Evolutionary conservation across 1,284 basidiomycete genomes (phyloP).

Genomic region (Marasmius fiardii): DNA sequence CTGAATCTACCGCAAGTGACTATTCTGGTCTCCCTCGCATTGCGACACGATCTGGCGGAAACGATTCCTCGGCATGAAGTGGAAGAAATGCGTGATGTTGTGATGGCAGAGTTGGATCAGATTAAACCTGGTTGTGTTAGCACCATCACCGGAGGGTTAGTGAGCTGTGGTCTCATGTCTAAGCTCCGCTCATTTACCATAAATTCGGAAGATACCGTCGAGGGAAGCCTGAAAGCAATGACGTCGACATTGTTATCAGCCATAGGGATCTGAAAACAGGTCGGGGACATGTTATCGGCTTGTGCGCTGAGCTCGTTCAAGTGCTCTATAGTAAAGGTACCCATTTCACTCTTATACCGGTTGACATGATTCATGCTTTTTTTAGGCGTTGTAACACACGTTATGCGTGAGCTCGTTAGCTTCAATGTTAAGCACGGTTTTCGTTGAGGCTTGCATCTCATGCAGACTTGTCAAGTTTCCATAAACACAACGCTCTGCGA

Average conservation of each 20-base stretch:
- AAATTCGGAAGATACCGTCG: constrained; percentile 59
- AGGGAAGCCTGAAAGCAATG: constrained; percentile 70
- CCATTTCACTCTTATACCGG: constrained; percentile 13
- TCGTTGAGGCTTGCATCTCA: constrained; percentile 5
- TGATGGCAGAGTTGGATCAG: constrained; percentile 53
- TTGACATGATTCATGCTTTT: background rate
- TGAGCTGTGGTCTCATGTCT: constrained; percentile 5
- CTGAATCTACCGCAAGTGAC: constrained; percentile 30
- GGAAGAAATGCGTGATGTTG: constrained; percentile 56
- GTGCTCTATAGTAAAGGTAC: constrained; percentile 52
- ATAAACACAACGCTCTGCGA: constrained; percentile 48
- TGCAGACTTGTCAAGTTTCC: constrained; percentile 57
- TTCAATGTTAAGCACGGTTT: background rate
- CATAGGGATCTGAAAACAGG: constrained; percentile 48
- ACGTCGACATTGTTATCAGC: constrained; percentile 79
- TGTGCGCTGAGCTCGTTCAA: constrained; percentile 49
- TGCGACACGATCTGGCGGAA: constrained; percentile 48
- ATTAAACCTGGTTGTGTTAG: constrained; percentile 59
- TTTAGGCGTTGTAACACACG: constrained; percentile 60
- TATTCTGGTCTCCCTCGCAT: constrained; percentile 47
- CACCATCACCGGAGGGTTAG: constrained; percentile 72
- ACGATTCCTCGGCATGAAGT: constrained; percentile 66
- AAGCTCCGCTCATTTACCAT: background rate
- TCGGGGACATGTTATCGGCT: constrained; percentile 40
- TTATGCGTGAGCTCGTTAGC: constrained; percentile 53